phyloP scores from a whole-genome alignment of 306 rosid species.

The Trifolium subterraneum region DNA sequence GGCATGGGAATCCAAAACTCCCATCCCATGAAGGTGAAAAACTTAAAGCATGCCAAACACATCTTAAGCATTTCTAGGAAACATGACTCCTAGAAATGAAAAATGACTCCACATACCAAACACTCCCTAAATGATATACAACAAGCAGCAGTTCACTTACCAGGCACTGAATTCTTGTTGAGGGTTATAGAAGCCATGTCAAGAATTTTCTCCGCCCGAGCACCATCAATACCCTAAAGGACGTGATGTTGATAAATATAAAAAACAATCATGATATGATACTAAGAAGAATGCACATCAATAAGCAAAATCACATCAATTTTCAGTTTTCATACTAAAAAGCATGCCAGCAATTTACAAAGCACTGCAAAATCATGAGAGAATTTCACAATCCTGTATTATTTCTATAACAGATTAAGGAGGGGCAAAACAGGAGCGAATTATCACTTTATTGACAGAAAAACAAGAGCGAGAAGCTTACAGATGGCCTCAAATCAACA shows the following conservation, averaged over 20 bases:
- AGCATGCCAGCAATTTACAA: slow-evolving; percentile 16
- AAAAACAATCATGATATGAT: slow-evolving; percentile 14
- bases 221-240: slow-evolving; percentile 86
- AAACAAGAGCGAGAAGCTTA: slow-evolving; percentile 50
- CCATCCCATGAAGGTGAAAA: not conserved
- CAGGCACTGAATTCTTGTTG: slow-evolving; percentile 93
- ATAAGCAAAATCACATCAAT: slow-evolving; percentile 29
- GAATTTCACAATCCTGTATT: slow-evolving; percentile 16
- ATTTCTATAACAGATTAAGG: not conserved
- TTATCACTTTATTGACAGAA: not conserved
- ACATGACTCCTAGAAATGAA: not conserved
- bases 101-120: not conserved
- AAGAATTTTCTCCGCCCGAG: slow-evolving; percentile 93
- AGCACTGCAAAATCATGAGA: slow-evolving; percentile 18
- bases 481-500: slow-evolving; percentile 90
- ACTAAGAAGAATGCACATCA: slow-evolving; percentile 7
- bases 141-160: slow-evolving; percentile 49
- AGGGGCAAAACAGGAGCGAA: not conserved
- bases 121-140: not conserved
- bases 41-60: not conserved
- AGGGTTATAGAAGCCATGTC: slow-evolving; percentile 93
- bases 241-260: slow-evolving; percentile 35
- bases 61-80: not conserved
- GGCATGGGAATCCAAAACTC: not conserved
- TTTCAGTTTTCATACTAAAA: slow-evolving; percentile 3